Base-by-base conservation (phyloP, 371 early-diverging fungal genomes). In the Mucor velutinosus region DNA sequence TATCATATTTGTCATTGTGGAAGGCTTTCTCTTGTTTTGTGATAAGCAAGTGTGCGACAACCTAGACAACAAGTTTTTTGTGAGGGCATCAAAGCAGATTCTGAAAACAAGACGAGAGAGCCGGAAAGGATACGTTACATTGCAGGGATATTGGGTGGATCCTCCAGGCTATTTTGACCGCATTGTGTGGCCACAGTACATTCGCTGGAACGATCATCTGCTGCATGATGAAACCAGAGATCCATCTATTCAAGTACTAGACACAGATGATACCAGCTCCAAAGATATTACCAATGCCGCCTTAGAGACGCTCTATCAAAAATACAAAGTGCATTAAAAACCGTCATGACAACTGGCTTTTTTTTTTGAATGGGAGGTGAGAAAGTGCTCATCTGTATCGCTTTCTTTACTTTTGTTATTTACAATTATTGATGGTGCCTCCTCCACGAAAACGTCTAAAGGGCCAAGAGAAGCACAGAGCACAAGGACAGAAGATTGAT, bases 131-230 rank as follows among this genome's bases (percentile, higher is more conserved):
- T 94, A 93, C 66, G 79, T 82, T 12, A 94, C 94, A 7, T 61
- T 85, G 19, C 90, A 93, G 73, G 94, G 94, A 0, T 83, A 84
- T 53, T 91, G 93, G 94, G 73, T 73, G 1, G 94, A 94, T 70
- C 93, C 94, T 19, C 92, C 91, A 11, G 83, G 84, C 10, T 94
- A 93, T 69, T 94, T 92, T 76, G 88, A 90, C 62, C 70, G 79
- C 14, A 74, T 92, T 66, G 94, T 94, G 4, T 94, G 91, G 89
- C 93, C 94, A 23, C 84, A 89, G 45, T 92, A 86, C 66, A 30
- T 85, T 2, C 67, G 74, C n/a, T 85, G 83, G 75, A 88, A 92
- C 63, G 15, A 35, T 2, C 71, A 74, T 33, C 47, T 74, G 5
- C 58, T 74, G 17, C 61, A 61, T 7, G 25, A 62, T 23, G 53